Conservation (phyloP, 805 yeast genomes). For the Alloascoidea hylecoeti region DNA sequence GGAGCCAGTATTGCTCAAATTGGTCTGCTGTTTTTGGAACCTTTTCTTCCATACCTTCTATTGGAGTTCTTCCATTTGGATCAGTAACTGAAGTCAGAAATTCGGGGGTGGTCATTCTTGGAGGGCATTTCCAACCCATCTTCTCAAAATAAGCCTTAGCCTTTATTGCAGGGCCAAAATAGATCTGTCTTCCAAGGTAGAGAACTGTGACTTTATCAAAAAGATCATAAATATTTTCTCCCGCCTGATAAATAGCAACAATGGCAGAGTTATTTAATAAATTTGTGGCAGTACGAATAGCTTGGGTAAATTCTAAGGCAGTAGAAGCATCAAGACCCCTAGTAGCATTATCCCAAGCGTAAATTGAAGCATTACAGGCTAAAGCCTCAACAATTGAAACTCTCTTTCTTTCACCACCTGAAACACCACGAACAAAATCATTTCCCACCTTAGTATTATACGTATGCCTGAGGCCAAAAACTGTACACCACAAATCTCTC, state of each 20-base stretch:
- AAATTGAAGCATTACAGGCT: constrained; percentile 46
- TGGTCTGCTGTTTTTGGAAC: constrained; percentile 52
- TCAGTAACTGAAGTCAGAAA: constrained; percentile 58
- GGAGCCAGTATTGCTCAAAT: constrained; percentile 43
- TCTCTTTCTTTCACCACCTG: constrained; percentile 82
- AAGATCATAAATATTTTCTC: constrained; percentile 30
- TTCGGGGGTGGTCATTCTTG: constrained; percentile 58
- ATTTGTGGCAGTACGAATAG: constrained; percentile 26
- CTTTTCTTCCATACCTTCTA: constrained; percentile 29
- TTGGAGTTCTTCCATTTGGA: constrained; percentile 41
- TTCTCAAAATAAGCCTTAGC: constrained; percentile 45
- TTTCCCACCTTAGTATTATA: constrained; percentile 48
- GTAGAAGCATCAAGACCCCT: constrained; percentile 37
- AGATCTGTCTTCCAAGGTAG: constrained; percentile 32
- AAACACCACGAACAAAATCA: constrained; percentile 55
- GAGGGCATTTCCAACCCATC: constrained; percentile 54
- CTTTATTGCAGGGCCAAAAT: constrained; percentile 26
- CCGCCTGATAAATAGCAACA: constrained; percentile 33
- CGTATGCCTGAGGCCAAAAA: constrained; percentile 48
- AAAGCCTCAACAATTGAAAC: constrained; percentile 73
- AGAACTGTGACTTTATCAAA: constrained; percentile 32
- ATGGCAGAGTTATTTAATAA: constrained; percentile 26
- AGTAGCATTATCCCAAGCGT: constrained; percentile 74
- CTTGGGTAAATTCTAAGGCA: constrained; percentile 30
- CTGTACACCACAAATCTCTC: constrained; percentile 34